phyloP scores from a whole-genome alignment of 2,329 filamentous ascomycete species.

The Macrophomina pseudophaseolina region DNA sequence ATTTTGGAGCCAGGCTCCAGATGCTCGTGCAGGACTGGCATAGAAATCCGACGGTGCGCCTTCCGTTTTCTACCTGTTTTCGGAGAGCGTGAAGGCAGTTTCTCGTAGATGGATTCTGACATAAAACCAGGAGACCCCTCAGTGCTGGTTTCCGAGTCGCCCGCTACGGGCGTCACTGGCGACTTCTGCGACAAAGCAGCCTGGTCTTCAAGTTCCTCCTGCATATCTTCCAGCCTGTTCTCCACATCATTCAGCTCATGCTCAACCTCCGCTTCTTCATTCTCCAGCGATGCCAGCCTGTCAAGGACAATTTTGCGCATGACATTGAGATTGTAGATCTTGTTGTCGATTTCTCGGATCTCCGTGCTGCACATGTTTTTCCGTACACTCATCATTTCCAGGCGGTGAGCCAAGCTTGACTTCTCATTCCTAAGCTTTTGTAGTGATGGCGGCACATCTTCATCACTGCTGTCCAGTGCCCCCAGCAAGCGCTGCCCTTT shows the following conservation, averaged over 20 bases:
- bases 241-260: slow-evolving; percentile 73
- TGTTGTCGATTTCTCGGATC: slow-evolving; percentile 95
- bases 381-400: slow-evolving; percentile 88
- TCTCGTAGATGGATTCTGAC: slow-evolving; percentile 97
- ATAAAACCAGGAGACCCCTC: slow-evolving; percentile 72
- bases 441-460: slow-evolving; percentile 68
- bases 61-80: slow-evolving; percentile 59
- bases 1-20: slow-evolving; percentile 89
- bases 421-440: slow-evolving; percentile 80
- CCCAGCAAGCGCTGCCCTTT: slow-evolving; percentile 76
- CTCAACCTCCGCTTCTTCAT: slow-evolving; percentile 88
- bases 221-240: slow-evolving; percentile 66
- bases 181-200: slow-evolving; percentile 52
- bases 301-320: slow-evolving; percentile 94
- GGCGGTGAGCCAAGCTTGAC: slow-evolving; percentile 76
- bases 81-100: slow-evolving; percentile 68
- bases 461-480: slow-evolving; percentile 62
- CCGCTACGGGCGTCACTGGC: slow-evolving; percentile 46
- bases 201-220: slow-evolving; percentile 62
- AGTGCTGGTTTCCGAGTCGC: slow-evolving; percentile 53
- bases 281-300: slow-evolving; percentile 81
- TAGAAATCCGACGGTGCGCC: slow-evolving; percentile 75
- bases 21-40: slow-evolving; percentile 95
- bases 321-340: slow-evolving; percentile 88
- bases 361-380: slow-evolving; percentile 98